Evolutionary conservation across 305 asterid genomes (phyloP).

Genomic region (Nicotiana rustica): DNA sequence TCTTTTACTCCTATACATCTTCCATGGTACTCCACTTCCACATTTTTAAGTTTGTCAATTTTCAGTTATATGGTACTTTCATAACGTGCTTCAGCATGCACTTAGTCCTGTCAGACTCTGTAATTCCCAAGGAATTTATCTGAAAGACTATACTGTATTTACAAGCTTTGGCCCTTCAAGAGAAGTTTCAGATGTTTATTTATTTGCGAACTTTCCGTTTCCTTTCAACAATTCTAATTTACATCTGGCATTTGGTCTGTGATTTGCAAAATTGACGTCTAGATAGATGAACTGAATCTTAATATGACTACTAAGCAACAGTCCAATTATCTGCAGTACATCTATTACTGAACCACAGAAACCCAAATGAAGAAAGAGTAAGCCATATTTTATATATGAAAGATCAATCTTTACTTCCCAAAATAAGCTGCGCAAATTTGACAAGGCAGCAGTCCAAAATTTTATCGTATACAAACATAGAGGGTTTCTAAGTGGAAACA

Average conservation of each 20-base stretch:
- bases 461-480: neutral
- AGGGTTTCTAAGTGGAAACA: neutral
- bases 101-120: neutral
- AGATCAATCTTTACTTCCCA: neutral
- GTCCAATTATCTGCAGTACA: constrained; percentile 3
- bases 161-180: neutral
- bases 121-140: neutral
- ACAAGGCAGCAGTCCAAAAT: neutral
- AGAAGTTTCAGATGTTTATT: neutral
- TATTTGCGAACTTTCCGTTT: neutral
- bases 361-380: neutral
- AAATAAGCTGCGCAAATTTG: neutral
- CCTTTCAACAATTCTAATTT: neutral
- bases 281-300: neutral
- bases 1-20: neutral
- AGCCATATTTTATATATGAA: neutral
- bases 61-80: neutral
- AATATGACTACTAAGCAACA: neutral
- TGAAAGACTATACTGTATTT: neutral
- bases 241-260: neutral
- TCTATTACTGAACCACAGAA: neutral
- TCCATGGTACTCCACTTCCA: neutral
- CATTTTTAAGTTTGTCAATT: neutral
- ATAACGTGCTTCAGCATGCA: neutral
- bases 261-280: neutral